Conservation (phyloP, 768 basidiomycete species). For the Crassisporium funariophilum region DNA sequence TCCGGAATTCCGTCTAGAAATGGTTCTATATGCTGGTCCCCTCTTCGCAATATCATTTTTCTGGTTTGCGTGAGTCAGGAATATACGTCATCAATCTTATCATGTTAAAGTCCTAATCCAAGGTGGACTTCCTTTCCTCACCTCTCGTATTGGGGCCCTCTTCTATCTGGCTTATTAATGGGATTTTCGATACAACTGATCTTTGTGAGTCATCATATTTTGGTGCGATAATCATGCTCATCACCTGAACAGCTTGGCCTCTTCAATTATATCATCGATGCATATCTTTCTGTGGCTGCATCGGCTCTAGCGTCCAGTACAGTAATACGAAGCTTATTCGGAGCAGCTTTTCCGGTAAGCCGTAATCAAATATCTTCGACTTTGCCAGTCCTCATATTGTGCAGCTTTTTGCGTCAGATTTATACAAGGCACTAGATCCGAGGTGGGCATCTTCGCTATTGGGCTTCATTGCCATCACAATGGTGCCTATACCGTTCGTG, state of each 20-base stretch:
- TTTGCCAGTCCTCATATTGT: slow-evolving; percentile 10
- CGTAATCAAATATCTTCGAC: slow-evolving; percentile 9
- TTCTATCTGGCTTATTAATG: slow-evolving; percentile 49
- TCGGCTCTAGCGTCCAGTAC: slow-evolving; percentile 58
- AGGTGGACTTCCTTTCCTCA: slow-evolving; percentile 63
- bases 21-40: slow-evolving; percentile 53
- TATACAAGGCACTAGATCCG: slow-evolving; percentile 52
- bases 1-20: slow-evolving; percentile 58
- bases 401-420: slow-evolving; percentile 55
- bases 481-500: slow-evolving; percentile 57
- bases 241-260: slow-evolving; percentile 42
- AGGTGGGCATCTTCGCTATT: slow-evolving; percentile 62
- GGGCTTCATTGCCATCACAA: slow-evolving; percentile 49
- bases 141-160: slow-evolving; percentile 54
- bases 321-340: slow-evolving; percentile 54
- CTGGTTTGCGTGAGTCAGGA: slow-evolving; percentile 55
- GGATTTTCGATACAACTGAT: slow-evolving; percentile 58
- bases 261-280: slow-evolving; percentile 65
- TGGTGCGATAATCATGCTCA: not conserved
- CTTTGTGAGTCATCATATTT: slow-evolving; percentile 43
- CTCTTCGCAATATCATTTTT: slow-evolving; percentile 58
- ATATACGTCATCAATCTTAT: slow-evolving; percentile 4
- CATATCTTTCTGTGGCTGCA: slow-evolving; percentile 55
- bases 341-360: slow-evolving; percentile 54
- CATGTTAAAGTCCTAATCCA: not conserved